Conservation (phyloP, 768 basidiomycete genomes). For the Hebeloma cylindrosporum region DNA sequence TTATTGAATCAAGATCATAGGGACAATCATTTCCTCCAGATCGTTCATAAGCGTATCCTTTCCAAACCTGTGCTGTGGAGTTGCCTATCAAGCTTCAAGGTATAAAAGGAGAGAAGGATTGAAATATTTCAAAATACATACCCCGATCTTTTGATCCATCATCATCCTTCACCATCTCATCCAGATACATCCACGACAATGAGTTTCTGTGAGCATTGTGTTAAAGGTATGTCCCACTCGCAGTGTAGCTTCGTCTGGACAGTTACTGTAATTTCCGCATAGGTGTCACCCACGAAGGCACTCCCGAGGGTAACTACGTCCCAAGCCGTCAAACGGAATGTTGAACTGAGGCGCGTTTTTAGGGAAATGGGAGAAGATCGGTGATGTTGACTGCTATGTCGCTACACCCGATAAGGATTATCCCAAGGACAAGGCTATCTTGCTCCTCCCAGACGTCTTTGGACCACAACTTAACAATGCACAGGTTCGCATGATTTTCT, state of each 20-base stretch:
- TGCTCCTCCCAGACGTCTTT: slow-evolving; percentile 55
- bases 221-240: slow-evolving; percentile 17
- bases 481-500: slow-evolving; percentile 26
- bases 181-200: slow-evolving; percentile 16
- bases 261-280: slow-evolving; percentile 32
- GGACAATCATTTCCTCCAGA: no score
- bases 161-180: not conserved
- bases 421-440: slow-evolving; percentile 54
- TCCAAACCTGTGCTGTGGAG: no score
- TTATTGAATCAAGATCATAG: no score
- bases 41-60: no score
- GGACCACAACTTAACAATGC: slow-evolving; percentile 49
- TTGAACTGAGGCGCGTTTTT: not conserved
- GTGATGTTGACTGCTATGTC: slow-evolving; percentile 51
- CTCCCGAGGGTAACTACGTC: slow-evolving; percentile 37
- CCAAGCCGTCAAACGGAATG: not conserved
- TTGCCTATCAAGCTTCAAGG: no score
- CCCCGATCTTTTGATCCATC: not conserved
- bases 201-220: slow-evolving; percentile 31
- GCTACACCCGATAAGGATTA: slow-evolving; percentile 52
- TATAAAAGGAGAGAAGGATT: no score
- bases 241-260: slow-evolving; percentile 32
- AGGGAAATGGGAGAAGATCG: slow-evolving; percentile 51
- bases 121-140: no score
- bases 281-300: slow-evolving; percentile 56